phyloP scores from a whole-genome alignment of 768 basidiomycete species.

The Cystoderma amianthinum region DNA sequence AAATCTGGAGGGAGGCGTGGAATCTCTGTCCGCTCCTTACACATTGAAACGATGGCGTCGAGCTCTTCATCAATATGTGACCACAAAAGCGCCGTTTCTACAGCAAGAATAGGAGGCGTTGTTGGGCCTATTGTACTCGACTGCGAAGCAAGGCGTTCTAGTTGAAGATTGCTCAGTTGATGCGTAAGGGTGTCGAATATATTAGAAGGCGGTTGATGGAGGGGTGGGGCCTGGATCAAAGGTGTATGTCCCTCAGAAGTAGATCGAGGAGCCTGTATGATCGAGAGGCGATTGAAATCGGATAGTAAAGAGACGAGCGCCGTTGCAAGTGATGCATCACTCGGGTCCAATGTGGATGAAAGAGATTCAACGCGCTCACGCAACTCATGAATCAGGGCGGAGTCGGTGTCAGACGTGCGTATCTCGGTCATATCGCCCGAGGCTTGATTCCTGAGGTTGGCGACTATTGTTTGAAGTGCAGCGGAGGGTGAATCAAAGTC shows the following conservation, averaged over 20 bases:
- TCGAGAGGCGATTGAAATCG: slow-evolving; percentile 60
- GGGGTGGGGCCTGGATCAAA: slow-evolving; percentile 7
- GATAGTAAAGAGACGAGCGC: slow-evolving; percentile 64
- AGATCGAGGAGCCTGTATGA: slow-evolving; percentile 23
- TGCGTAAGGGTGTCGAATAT: slow-evolving; percentile 57
- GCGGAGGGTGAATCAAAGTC: slow-evolving; percentile 33
- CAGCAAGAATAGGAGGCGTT: slow-evolving; percentile 38
- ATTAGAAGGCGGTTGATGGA: slow-evolving; percentile 23
- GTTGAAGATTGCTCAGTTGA: slow-evolving; percentile 62
- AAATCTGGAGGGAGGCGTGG: slow-evolving; percentile 23
- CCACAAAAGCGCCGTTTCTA: slow-evolving; percentile 69
- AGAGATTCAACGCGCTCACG: slow-evolving; percentile 43
- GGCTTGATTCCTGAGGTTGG: slow-evolving; percentile 51
- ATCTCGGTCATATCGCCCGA: slow-evolving; percentile 40
- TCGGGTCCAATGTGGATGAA: slow-evolving; percentile 30
- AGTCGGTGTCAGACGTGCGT: slow-evolving; percentile 29
- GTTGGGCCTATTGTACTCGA: slow-evolving; percentile 24
- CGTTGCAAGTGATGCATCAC: slow-evolving; percentile 58
- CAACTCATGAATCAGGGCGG: slow-evolving; percentile 55
- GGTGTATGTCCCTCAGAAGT: slow-evolving; percentile 8
- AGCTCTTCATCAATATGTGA: slow-evolving; percentile 66
- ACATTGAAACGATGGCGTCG: slow-evolving; percentile 60
- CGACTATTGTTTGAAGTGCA: slow-evolving; percentile 55
- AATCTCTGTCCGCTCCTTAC: slow-evolving; percentile 48
- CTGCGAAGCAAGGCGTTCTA: slow-evolving; percentile 43